These are phyloP conservation scores for Aegle marmelos DNA, from an alignment of 345 rosid genomes.

Conservation along the genomic window DNA sequence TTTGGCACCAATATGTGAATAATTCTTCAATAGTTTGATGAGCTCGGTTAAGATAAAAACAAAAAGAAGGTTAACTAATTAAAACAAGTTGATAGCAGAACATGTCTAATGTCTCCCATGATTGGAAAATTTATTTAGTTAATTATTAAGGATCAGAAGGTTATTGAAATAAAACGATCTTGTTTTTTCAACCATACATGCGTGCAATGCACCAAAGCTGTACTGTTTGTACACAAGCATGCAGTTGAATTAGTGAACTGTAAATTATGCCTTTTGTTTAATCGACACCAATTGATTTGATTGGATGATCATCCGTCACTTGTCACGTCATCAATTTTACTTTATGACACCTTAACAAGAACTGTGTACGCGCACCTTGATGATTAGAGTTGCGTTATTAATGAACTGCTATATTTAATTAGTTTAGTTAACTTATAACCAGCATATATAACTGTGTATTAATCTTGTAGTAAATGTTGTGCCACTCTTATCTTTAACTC, in stretches of 20 bases:
- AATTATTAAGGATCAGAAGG: background rate
- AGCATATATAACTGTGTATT: too few relatives aligned
- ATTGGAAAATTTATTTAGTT: background rate
- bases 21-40: background rate
- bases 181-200: background rate
- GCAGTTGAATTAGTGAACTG: background rate
- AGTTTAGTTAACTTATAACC: too few relatives aligned
- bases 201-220: background rate
- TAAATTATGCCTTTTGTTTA: background rate
- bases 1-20: background rate
- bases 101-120: background rate
- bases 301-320: background rate
- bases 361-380: background rate
- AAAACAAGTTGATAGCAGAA: background rate
- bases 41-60: background rate
- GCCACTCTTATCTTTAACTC: too few relatives aligned
- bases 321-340: background rate
- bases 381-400: too few relatives aligned
- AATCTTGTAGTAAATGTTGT: too few relatives aligned
- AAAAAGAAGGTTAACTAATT: background rate
- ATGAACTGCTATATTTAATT: too few relatives aligned
- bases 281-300: background rate
- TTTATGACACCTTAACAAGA: too few relatives aligned
- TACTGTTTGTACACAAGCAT: background rate
- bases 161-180: too few relatives aligned